A percentile compares a stretch with the other conserved stretches of the same genome.
Conservation (phyloP, 148 eudicot genomes). For the Camellia granthamiana region DNA sequence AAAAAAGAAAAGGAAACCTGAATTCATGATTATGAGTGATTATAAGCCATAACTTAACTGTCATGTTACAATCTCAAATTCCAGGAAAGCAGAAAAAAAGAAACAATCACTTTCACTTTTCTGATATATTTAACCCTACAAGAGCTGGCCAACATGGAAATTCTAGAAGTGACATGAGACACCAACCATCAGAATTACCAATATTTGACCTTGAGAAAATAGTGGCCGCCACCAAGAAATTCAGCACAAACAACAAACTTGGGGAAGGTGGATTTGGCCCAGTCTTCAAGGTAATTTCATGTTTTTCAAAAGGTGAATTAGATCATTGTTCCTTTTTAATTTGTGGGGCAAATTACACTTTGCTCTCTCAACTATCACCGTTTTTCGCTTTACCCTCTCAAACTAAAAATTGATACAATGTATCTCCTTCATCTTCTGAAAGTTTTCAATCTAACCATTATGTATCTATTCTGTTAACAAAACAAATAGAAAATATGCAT, state of each 20-base stretch:
- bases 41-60: too few relatives aligned
- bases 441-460: too few relatives aligned
- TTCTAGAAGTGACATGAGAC: not conserved
- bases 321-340: not conserved
- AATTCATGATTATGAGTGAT: not conserved
- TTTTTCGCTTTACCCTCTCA: too few relatives aligned
- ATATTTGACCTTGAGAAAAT: slow-evolving; percentile 23
- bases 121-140: not conserved
- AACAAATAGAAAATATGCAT: too few relatives aligned
- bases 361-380: too few relatives aligned
- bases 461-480: too few relatives aligned
- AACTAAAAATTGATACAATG: too few relatives aligned
- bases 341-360: not conserved
- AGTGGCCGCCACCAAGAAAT: slow-evolving; percentile 29
- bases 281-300: too few relatives aligned
- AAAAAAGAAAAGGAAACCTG: too few relatives aligned
- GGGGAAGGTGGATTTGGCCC: too few relatives aligned
- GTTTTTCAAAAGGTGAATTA: too few relatives aligned
- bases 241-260: slow-evolving; percentile 3
- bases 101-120: not conserved
- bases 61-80: not conserved
- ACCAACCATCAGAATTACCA: slow-evolving; percentile 20
- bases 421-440: too few relatives aligned
- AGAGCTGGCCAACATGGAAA: not conserved
- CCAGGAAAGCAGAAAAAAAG: slow-evolving; percentile 8